Base-by-base conservation (phyloP, 2,329 filamentous ascomycete genomes). In the Fusarium musae region DNA sequence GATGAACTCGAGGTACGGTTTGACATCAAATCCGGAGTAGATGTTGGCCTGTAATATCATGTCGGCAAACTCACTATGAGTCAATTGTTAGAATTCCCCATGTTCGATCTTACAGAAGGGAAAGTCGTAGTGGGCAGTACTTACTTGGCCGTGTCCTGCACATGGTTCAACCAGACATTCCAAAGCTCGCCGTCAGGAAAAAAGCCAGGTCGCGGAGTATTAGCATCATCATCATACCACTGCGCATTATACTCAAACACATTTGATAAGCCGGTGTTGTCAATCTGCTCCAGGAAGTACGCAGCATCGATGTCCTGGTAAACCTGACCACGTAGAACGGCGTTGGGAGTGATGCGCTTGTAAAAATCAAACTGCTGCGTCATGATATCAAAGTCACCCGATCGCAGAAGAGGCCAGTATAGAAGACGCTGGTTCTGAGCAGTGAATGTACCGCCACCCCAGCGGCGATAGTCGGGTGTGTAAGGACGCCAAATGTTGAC, bases 241-340 rank as follows among this genome's bases (percentile, higher is more conserved):
- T 65, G 63, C 2, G 60, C 60, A n/a, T 66, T 57, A n/a, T 66
- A 66, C 42, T 65, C 63, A 5, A 49, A 65, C 1, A 66, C 63
- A 17, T 66, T 66, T 0, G 63, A 66, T 5, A 65, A 11, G 2
- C 63, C 63, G 0, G 63, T 66, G 1, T 66, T 66, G 1, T 65
- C 60, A 2, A 58, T 65, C 26, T 66, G 60, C 4, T 66, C 63
- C 21, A 66, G 3, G 5, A 66, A 65, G 2, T 30, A 66, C 1
- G 60, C 63, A 13, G 60, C 63, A 42, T 65, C 63, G 6, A 65
- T n/a, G 0, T 65, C 17, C 6, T 58, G 63, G 15, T 66, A 66
- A 2, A 58, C 21, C 23, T 65, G 40, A 3, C 63, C 60, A 2
- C 63, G 42, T 0, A 66, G 42, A 21, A 66, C 47, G 2, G 63